Evolutionary conservation across 345 rosid genomes (phyloP), one percentile per base, ranked within the genome.

Genomic region (Arabis alpina): DNA sequence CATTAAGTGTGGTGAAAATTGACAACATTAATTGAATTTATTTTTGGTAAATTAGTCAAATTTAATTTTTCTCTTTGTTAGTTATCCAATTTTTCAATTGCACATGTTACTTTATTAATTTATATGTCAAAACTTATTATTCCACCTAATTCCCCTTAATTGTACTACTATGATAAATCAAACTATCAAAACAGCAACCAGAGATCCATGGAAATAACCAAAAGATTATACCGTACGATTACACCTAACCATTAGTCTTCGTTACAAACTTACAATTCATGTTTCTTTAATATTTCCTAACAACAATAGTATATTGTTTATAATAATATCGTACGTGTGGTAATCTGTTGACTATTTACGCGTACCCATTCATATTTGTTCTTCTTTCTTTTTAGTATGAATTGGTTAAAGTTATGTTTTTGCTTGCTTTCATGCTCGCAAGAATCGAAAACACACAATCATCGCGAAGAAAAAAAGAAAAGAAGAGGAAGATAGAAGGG

Each of bases 341-440:
- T 54, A 40, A 25, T 70, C 67, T 56, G 71, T 49, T 63, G 60
- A 74, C 78, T 36, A 59, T 51, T 0, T 52, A 54, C n/a, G 47
- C 59, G 51, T 54, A 74, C 19, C 68, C 62, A 54, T 68, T 61
- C 11, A 58, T 54, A 42, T 52, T 19, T 19, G 23, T 19, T 19
- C 23, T 19, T 19, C 23, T 19, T 19, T 19, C 0, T 19, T 19
- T 19, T 19, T 19, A 19, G 23, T 0, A 19, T 19, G 23, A 19
- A 19, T 19, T 54, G 44, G 61, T 61, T 68, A 68, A 75, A 68
- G 78, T 37, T 39, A 39, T 68, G 52, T 53, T 67, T 74, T 68
- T 75, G 75, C 66, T 69, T 76, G 69, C 71, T 75, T 63, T 60
- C 74, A 75, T 49, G 66, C 75, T 19, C 53, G 39, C 64, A 53